These are phyloP conservation scores for Asterionellopsis glacialis DNA, from an alignment of 108 stramenopile genomes.

Conservation along the genomic window DNA sequence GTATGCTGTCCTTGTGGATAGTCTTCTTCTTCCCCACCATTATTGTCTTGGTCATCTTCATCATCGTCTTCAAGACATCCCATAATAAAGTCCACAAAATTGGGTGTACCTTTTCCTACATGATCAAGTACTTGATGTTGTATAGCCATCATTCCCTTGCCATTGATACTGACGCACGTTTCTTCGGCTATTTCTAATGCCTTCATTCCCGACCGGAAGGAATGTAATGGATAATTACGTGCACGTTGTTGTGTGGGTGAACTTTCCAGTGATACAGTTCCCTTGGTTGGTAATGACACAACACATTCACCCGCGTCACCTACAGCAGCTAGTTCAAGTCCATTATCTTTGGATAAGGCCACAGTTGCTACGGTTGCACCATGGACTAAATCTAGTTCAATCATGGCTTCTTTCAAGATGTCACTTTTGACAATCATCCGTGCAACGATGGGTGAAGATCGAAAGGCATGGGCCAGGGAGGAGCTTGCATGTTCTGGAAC, in stretches of 20 bases:
- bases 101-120: conserved; percentile 30
- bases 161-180: conserved; percentile 63
- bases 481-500: conserved; percentile 2
- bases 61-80: conserved; percentile 42
- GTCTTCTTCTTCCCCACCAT: not conserved
- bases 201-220: conserved; percentile 46
- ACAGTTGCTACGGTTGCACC: conserved; percentile 45
- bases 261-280: conserved; percentile 10
- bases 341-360: conserved; percentile 17
- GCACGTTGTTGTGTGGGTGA: conserved; percentile 1
- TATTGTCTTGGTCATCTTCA: conserved; percentile 7
- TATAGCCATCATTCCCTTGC: conserved; percentile 69
- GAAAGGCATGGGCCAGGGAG: conserved; percentile 50
- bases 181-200: conserved; percentile 64
- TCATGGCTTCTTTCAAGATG: conserved; percentile 32
- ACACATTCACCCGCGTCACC: conserved; percentile 44
- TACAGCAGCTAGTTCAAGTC: conserved; percentile 46
- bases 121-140: conserved; percentile 59
- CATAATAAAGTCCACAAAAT: conserved; percentile 69
- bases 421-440: conserved; percentile 51
- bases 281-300: conserved; percentile 12
- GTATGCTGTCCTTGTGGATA: not conserved
- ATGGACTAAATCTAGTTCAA: conserved; percentile 43
- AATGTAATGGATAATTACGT: conserved; percentile 31
- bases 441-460: conserved; percentile 41